Conservation (phyloP, 169 alveolate genomes). For the Cytauxzoon felis region DNA sequence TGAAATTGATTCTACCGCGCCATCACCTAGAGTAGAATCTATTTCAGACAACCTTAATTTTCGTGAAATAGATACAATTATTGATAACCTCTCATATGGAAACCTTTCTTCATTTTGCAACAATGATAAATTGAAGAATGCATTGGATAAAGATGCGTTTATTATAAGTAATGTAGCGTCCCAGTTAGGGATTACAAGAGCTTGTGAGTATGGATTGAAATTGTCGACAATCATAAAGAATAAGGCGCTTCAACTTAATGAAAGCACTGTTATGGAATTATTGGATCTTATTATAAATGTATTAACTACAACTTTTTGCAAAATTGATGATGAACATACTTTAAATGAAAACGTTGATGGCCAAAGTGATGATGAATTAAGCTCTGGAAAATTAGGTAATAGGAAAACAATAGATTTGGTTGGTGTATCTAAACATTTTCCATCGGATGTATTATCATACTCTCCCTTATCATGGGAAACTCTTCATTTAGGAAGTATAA, state of each 20-base stretch:
- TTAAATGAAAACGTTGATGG: constrained; percentile 7
- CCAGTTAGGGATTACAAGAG: constrained; percentile 42
- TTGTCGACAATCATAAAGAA: constrained; percentile 49
- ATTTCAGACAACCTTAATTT: constrained; percentile 10
- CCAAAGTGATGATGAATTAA: not conserved
- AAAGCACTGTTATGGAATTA: constrained; percentile 42
- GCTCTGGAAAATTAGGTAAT: not conserved
- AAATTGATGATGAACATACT: not conserved
- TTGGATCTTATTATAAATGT: constrained; percentile 20
- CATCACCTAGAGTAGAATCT: too few species aligned
- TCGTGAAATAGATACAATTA: constrained; percentile 33
- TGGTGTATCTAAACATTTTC: constrained; percentile 38
- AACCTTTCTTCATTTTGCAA: constrained; percentile 31
- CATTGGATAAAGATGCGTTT: constrained; percentile 52
- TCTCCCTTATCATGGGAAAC: constrained; percentile 54
- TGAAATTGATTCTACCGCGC: too few species aligned
- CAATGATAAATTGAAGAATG: constrained; percentile 40
- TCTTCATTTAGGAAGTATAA: constrained; percentile 27
- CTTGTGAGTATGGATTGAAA: constrained; percentile 58
- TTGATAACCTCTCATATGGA: constrained; percentile 24
- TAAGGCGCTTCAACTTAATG: constrained; percentile 58
- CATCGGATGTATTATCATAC: constrained; percentile 28
- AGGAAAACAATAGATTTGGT: constrained; percentile 29
- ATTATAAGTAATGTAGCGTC: constrained; percentile 43
- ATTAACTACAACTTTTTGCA: constrained; percentile 18